Conservation (phyloP, 1,284 basidiomycete genomes). For the Schizophyllum commune region DNA sequence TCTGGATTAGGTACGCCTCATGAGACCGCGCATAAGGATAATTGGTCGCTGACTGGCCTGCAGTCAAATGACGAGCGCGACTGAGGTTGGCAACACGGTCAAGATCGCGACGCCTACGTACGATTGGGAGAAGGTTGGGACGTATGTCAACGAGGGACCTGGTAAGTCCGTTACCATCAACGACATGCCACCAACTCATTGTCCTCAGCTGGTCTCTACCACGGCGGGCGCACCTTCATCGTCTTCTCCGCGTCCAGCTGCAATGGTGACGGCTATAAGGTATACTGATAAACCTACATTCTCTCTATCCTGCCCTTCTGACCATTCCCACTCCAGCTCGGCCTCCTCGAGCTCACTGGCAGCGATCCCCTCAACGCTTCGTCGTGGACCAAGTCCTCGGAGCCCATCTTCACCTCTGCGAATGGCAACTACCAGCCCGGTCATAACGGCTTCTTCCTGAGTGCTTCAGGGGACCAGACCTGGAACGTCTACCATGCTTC, state of each 20-base stretch:
- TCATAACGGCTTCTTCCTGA: slow-evolving; percentile 27
- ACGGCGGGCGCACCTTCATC: slow-evolving; percentile 26
- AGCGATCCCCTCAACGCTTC: slow-evolving; percentile 23
- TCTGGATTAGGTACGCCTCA: slow-evolving; percentile 24
- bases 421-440: slow-evolving; percentile 28
- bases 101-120: slow-evolving; percentile 26
- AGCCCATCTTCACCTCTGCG: slow-evolving; percentile 23
- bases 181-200: background rate
- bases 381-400: slow-evolving; percentile 26
- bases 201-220: slow-evolving; percentile 18
- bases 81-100: slow-evolving; percentile 14
- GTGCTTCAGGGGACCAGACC: slow-evolving; percentile 23
- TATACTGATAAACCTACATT: background rate
- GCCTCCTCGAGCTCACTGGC: slow-evolving; percentile 25
- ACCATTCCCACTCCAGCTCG: slow-evolving; percentile 14
- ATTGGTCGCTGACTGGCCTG: background rate
- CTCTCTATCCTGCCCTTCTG: background rate
- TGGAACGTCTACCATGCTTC: slow-evolving; percentile 26
- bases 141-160: slow-evolving; percentile 30
- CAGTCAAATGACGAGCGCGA: slow-evolving; percentile 25
- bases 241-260: slow-evolving; percentile 27
- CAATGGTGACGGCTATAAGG: slow-evolving; percentile 21
- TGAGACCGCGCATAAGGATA: background rate
- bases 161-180: background rate
- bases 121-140: slow-evolving; percentile 27